These are phyloP conservation scores for Meredithiella fracta DNA, from an alignment of 2,329 filamentous ascomycete genomes.

Conservation along the genomic window DNA sequence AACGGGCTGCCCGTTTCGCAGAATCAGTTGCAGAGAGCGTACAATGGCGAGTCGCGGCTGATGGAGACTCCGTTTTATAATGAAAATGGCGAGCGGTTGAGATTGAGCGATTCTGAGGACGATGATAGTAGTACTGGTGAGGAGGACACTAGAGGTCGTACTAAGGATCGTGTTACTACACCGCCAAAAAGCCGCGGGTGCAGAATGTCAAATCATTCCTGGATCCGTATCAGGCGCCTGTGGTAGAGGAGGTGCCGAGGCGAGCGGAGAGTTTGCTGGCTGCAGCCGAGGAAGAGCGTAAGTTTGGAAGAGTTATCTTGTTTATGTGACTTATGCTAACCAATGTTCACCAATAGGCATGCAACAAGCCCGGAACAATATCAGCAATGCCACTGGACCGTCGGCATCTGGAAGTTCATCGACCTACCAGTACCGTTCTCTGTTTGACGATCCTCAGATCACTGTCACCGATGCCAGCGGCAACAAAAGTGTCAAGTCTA, in stretches of 20 bases:
- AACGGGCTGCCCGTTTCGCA: slow-evolving; percentile 37
- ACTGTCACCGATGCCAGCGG: slow-evolving; percentile 36
- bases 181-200: neutral
- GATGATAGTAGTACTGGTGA: slow-evolving; percentile 41
- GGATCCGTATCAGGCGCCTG: slow-evolving; percentile 21
- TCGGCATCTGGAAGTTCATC: too few relatives aligned
- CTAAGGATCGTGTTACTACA: slow-evolving; percentile 28
- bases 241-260: slow-evolving; percentile 13
- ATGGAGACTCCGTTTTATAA: neutral
- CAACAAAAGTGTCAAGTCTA: slow-evolving; percentile 35
- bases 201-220: slow-evolving; percentile 8
- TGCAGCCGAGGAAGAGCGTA: slow-evolving; percentile 65
- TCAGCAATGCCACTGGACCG: slow-evolving; percentile 23
- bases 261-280: slow-evolving; percentile 48
- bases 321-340: neutral
- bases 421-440: slow-evolving; percentile 41
- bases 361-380: neutral
- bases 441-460: slow-evolving; percentile 50
- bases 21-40: neutral
- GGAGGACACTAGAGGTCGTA: slow-evolving; percentile 46
- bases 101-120: slow-evolving; percentile 54
- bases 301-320: slow-evolving; percentile 21
- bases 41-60: neutral
- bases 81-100: slow-evolving; percentile 42
- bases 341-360: slow-evolving; percentile 3